Percentiles rank a stretch among this genome's conserved stretches.
Conservation (phyloP, 2,329 filamentous ascomycete genomes). For the Didymella exigua region DNA sequence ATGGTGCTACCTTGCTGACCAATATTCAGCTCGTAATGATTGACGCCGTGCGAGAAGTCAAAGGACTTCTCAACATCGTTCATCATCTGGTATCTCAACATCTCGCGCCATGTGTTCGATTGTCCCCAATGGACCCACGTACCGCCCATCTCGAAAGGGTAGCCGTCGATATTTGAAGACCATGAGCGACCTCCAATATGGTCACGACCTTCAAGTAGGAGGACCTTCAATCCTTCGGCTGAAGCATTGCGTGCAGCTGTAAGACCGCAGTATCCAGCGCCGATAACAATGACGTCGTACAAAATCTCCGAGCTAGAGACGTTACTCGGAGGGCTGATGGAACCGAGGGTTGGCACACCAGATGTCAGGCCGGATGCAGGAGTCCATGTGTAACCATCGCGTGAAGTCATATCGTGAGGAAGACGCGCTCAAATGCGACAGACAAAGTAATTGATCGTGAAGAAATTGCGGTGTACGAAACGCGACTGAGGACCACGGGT, state of each 20-base stretch:
- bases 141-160: conserved; percentile 51
- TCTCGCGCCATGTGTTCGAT: conserved; percentile 44
- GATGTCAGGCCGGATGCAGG: conserved; percentile 19
- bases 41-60: conserved; percentile 52
- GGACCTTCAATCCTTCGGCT: conserved; percentile 29
- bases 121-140: conserved; percentile 48
- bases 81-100: conserved; percentile 54
- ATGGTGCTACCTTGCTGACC: conserved; percentile 40
- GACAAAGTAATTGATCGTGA: background rate
- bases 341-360: conserved; percentile 28
- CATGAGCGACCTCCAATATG: conserved; percentile 53
- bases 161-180: conserved; percentile 45
- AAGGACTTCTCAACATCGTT: conserved; percentile 40
- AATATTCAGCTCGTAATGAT: conserved; percentile 50
- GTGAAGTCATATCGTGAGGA: conserved; percentile 21
- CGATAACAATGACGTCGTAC: conserved; percentile 34
- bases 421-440: background rate
- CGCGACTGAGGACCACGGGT: background rate
- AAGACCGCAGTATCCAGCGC: conserved; percentile 33
- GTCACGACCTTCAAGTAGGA: conserved; percentile 50
- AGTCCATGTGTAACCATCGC: conserved; percentile 34
- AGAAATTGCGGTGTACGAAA: background rate
- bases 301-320: conserved; percentile 14
- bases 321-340: conserved; percentile 24
- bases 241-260: conserved; percentile 33